Conservation (phyloP, 1,284 basidiomycete genomes). For the Hymenochaete sp. region DNA sequence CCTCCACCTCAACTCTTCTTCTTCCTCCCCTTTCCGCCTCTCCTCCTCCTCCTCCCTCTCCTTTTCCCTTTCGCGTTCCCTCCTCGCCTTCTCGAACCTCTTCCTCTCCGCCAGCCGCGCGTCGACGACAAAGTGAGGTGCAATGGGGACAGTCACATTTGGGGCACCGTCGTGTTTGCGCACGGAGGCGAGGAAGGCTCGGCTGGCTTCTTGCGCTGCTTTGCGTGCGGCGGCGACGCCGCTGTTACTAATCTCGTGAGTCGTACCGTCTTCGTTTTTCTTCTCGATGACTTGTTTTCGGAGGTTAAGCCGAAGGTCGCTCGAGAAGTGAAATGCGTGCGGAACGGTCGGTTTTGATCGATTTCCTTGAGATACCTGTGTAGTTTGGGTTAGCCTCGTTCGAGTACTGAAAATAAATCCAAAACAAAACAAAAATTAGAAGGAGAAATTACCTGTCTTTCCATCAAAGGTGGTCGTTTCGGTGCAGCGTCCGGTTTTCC, state of each 20-base stretch:
- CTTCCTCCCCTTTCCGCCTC: conserved; percentile 30
- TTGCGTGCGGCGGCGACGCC: conserved; percentile 3
- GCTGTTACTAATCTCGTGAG: conserved; percentile 17
- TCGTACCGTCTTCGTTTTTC: conserved; percentile 22
- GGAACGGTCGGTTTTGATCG: conserved; percentile 38
- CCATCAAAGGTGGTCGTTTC: not conserved
- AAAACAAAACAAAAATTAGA: too few species aligned
- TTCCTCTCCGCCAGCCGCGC: conserved; percentile 49
- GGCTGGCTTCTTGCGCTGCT: conserved; percentile 36
- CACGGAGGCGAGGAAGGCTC: conserved; percentile 23
- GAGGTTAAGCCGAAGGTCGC: conserved; percentile 23
- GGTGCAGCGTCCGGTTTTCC: too few species aligned
- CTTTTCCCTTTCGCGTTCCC: conserved; percentile 46
- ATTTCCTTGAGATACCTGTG: too few species aligned
- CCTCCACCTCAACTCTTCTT: conserved; percentile 48
- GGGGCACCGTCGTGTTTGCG: conserved; percentile 40
- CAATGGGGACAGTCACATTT: conserved; percentile 37
- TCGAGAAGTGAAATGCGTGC: conserved; percentile 41
- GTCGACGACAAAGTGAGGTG: conserved; percentile 44
- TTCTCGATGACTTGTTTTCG: conserved; percentile 22
- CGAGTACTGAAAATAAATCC: too few species aligned
- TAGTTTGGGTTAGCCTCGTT: too few species aligned
- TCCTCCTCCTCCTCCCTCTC: conserved; percentile 35
- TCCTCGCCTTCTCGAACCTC: conserved; percentile 49
- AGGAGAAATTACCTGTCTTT: too few species aligned